Percentiles rank a stretch among this genome's conserved stretches.
phyloP scores from a whole-genome alignment of 192 early-diverging fungal genomes.

The Entomortierella chlamydospora region DNA sequence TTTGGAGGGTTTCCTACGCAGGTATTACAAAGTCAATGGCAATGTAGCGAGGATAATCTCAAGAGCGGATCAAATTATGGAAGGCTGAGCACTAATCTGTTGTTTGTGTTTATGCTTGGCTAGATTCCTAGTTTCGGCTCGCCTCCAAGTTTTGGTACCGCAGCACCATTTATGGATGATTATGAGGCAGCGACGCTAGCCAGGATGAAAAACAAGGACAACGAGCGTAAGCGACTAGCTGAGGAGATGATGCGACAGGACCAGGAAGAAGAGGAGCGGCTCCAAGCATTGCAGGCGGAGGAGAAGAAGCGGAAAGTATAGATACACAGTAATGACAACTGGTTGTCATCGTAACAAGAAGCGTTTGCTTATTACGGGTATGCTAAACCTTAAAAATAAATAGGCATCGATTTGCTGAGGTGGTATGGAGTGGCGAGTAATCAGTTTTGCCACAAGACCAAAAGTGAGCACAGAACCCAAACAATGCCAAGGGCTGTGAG shows the following conservation, averaged over 20 bases:
- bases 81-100: background rate
- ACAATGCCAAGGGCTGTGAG: background rate
- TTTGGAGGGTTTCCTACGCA: slow-evolving; percentile 26
- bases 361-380: too few relatives aligned
- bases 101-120: background rate
- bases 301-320: slow-evolving; percentile 32
- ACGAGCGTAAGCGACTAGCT: slow-evolving; percentile 53
- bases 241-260: slow-evolving; percentile 47
- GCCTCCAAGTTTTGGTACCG: slow-evolving; percentile 18
- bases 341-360: too few relatives aligned
- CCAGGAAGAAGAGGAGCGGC: slow-evolving; percentile 40
- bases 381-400: background rate
- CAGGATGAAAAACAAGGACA: slow-evolving; percentile 55
- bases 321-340: too few relatives aligned
- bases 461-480: background rate
- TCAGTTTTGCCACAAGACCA: background rate
- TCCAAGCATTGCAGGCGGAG: background rate
- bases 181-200: slow-evolving; percentile 62
- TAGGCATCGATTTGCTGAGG: background rate
- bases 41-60: too few relatives aligned
- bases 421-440: too few relatives aligned
- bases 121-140: slow-evolving; percentile 25
- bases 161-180: slow-evolving; percentile 48
- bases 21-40: slow-evolving; percentile 10
- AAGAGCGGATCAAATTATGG: background rate